Percentiles rank a stretch among this genome's conserved stretches.
These are phyloP conservation scores for Parmelia sp. DNA, from an alignment of 495 filamentous ascomycete species.

Conservation along the genomic window DNA sequence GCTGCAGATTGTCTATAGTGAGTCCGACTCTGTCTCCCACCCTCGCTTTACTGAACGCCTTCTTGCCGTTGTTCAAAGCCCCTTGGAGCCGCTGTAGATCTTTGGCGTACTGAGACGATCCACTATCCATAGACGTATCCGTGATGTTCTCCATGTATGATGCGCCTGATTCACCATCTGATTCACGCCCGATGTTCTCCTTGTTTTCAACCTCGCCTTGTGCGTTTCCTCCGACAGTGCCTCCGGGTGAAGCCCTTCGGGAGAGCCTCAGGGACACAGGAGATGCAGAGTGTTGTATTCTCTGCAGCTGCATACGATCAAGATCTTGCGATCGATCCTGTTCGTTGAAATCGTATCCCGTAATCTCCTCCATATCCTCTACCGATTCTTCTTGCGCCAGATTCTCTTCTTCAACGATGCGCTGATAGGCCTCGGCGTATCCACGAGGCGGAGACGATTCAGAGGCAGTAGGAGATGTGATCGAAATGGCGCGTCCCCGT, in stretches of 20 bases:
- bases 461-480: slow-evolving; percentile 25
- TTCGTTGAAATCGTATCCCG: slow-evolving; percentile 13
- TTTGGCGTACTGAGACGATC: slow-evolving; percentile 34
- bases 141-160: slow-evolving; percentile 32
- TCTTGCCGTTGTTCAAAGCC: slow-evolving; percentile 39
- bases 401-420: slow-evolving; percentile 41
- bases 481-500: slow-evolving; percentile 23
- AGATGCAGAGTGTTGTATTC: slow-evolving; percentile 20
- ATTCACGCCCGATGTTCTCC: slow-evolving; percentile 16
- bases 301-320: slow-evolving; percentile 15
- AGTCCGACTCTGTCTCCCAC: slow-evolving; percentile 33
- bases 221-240: slow-evolving; percentile 21
- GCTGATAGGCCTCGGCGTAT: slow-evolving; percentile 39
- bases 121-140: slow-evolving; percentile 33
- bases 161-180: slow-evolving; percentile 26
- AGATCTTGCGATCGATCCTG: slow-evolving; percentile 13
- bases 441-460: slow-evolving; percentile 42
- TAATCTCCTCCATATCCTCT: slow-evolving; percentile 24
- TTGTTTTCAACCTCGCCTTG: slow-evolving; percentile 15
- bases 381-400: slow-evolving; percentile 34
- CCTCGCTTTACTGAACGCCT: slow-evolving; percentile 44
- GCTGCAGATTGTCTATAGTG: slow-evolving; percentile 44
- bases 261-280: slow-evolving; percentile 22
- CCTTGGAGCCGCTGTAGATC: slow-evolving; percentile 42
- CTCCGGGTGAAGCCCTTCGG: slow-evolving; percentile 28